Conservation (phyloP, 768 basidiomycete genomes). For the Rhizopogon vinicolor region DNA sequence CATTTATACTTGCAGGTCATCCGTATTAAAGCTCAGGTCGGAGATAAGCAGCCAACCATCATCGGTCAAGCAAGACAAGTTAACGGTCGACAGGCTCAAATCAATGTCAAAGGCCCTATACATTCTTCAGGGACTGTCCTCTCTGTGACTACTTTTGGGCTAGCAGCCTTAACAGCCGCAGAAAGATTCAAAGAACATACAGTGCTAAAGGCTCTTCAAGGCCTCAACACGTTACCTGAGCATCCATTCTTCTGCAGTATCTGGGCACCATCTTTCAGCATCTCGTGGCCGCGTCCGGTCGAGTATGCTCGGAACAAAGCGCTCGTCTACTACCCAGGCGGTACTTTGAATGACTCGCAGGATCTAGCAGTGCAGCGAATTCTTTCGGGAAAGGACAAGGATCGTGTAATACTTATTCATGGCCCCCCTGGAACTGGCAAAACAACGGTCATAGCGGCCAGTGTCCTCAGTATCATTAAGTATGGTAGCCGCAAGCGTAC, state of each 20-base stretch:
- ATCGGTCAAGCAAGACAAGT: conserved; percentile 17
- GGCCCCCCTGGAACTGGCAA: conserved; percentile 43
- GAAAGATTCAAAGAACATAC: conserved; percentile 30
- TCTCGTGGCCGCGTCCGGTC: conserved; percentile 11
- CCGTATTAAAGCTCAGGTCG: conserved; percentile 9
- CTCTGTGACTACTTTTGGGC: conserved; percentile 47
- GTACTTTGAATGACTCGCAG: conserved; percentile 24
- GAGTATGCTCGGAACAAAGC: background rate
- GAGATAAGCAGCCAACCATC: background rate
- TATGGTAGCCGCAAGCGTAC: conserved; percentile 7
- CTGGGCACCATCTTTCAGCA: conserved; percentile 18
- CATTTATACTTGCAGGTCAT: conserved; percentile 9
- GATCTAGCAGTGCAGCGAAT: conserved; percentile 22
- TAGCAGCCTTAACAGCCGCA: conserved; percentile 50
- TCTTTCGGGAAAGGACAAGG: conserved; percentile 15
- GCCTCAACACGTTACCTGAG: conserved; percentile 7
- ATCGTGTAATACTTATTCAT: conserved; percentile 25
- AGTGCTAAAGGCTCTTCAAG: conserved; percentile 20
- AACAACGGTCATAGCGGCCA: conserved; percentile 38
- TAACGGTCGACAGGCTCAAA: conserved; percentile 33
- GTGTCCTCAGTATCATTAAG: conserved; percentile 19
- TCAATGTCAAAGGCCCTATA: conserved; percentile 22
- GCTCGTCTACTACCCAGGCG: background rate
- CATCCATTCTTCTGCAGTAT: conserved; percentile 23
- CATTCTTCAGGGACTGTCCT: conserved; percentile 7